Base-by-base conservation (phyloP, 345 rosid genomes). In the Eucalyptus victrix region DNA sequence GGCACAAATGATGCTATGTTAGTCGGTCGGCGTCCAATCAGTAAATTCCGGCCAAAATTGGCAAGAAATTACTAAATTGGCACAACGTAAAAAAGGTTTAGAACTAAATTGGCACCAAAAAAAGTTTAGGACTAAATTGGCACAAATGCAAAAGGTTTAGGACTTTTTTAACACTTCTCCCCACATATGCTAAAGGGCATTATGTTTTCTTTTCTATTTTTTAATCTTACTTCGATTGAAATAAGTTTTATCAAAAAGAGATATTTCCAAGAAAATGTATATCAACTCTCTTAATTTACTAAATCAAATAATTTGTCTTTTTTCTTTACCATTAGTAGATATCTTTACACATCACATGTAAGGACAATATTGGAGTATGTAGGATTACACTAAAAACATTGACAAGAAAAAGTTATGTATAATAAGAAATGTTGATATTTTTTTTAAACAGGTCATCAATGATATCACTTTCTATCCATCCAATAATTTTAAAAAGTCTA, bases 21-120 rank as follows among this genome's bases (percentile, higher is more conserved):
- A 16, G 7, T 7, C 1, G 1, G 19, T 3, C 1, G 7, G 3
- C 1, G 1, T 50, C 51, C 53, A 50, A 50, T 50, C 7, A 50
- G 53, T 7, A 50, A 50, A 50, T 15, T 50, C 19, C 3, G 1
- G 7, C 53, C 53, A 15, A 50, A 50, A 50, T 15, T 15, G 19
- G 53, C 19, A 16, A 5, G 7, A 50, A 50, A 50, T 6, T 7
- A 50, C 53, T 50, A 50, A 50, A 50, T 50, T 50, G 53, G 7
- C 53, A 16, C 53, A 50, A 50, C 7, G 1, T 50, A 50, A 50
- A 50, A 50, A 50, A 50, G 3, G 51, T 14, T 49, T 49, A 49
- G 3, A 14, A 49, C 17, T 49, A 49, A 49, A 49, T 49, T 49
- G 16, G 51, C 51, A 49, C 51, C 6, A 49, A 49, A 49, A 49